Percentiles rank a stretch among this genome's conserved stretches.
Evolutionary conservation across 2,329 filamentous ascomycete genomes (phyloP).

Genomic region (Clonostachys byssicola): DNA sequence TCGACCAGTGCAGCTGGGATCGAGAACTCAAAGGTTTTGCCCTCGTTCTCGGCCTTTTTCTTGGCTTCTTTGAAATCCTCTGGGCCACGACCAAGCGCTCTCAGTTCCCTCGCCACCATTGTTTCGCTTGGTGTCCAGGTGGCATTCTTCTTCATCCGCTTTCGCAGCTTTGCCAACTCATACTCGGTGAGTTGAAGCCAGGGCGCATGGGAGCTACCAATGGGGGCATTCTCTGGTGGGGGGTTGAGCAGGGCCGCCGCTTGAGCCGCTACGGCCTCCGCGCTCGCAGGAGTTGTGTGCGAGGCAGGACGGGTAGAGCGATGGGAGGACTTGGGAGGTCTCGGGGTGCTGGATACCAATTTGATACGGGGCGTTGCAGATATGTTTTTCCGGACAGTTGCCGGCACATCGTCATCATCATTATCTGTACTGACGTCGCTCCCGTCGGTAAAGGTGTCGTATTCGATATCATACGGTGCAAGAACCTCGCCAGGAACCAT

Average conservation of each 20-base stretch:
- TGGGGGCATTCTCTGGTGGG: constrained; percentile 54
- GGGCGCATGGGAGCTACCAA: constrained; percentile 56
- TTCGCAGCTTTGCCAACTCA: constrained; percentile 66
- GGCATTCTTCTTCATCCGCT: constrained; percentile 89
- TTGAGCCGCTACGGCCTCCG: constrained; percentile 29
- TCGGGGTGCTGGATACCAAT: constrained; percentile 25
- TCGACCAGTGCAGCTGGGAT: constrained; percentile 33
- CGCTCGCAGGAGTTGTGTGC: constrained; percentile 23
- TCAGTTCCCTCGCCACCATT: constrained; percentile 78
- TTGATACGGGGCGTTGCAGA: constrained; percentile 41
- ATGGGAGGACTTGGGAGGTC: constrained; percentile 37
- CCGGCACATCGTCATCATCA: constrained; percentile 35
- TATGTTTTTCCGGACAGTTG: constrained; percentile 25
- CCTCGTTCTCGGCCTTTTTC: constrained; percentile 61
- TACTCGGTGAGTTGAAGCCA: constrained; percentile 64
- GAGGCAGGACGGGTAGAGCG: constrained; percentile 24
- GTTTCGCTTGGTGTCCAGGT: constrained; percentile 82
- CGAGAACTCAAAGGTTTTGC: constrained; percentile 51
- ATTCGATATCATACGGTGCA: constrained; percentile 61
- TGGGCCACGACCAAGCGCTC: constrained; percentile 62
- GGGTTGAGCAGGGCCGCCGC: constrained; percentile 44
- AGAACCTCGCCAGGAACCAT: constrained; percentile 64
- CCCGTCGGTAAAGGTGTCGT: constrained; percentile 51
- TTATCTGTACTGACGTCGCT: constrained; percentile 49
- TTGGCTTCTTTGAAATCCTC: constrained; percentile 60